Base-by-base conservation (phyloP, 1,284 basidiomycete species). In the Trichosporon asahii region DNA sequence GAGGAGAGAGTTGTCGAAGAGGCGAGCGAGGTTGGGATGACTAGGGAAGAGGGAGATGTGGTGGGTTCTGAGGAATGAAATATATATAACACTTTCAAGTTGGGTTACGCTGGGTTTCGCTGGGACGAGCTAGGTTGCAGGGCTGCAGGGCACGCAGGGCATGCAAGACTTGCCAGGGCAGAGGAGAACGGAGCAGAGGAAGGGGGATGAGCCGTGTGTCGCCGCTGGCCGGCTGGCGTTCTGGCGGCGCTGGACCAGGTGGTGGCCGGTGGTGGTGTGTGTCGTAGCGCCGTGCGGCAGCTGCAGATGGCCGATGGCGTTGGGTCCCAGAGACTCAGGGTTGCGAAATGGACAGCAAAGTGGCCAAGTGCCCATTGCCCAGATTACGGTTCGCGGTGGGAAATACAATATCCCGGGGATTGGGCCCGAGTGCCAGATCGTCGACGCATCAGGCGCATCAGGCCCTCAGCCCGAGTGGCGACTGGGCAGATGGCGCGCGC, bases 51-150 rank as follows among this genome's bases (percentile, higher is more conserved):
- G 29, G 57, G 57, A 61, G 57, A 61, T 61, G 57, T 31, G 57
- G 57, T 61, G 57, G 57, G 57, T 61, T n/a, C 57, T 61, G 57
- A 29, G 57, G 57, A 61, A 61, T 61, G 57, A 61, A 61, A 61
- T 61, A 61, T 61, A 61, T 61, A 61, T 31, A 61, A 61, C 57
- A 18, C 18, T 61, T 33, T 29, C 29, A 61, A 31, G 57, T 61
- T 61, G 57, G 57, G 57, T 61, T 61, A 61, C 57, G 57, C 57
- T 61, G 57, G 29, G 57, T 31, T 61, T 31, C 57, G 57, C 57
- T 61, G 57, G 57, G 27, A 61, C 27, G 57, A 61, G 57, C 57
- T 29, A 61, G 57, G 18, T 61, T 53, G 49, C 49, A 53, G 49
- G 49, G 49, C 27, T 31, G 29, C 57, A 61, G 57, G 57, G 57